Evolutionary conservation across 106 monocot species (phyloP).

Genomic region (Phalaenopsis equestris): DNA sequence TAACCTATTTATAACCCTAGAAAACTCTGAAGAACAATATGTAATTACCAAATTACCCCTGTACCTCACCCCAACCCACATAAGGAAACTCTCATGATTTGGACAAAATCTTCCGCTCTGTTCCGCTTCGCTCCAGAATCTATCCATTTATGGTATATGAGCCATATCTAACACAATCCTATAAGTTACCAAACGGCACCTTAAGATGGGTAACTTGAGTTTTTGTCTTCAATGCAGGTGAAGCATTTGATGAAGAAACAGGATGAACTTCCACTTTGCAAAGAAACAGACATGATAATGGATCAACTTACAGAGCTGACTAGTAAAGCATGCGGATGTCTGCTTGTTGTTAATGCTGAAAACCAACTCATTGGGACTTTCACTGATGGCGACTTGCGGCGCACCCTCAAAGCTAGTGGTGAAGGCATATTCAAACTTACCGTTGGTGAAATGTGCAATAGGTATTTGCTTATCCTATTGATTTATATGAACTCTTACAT

Average conservation of each 20-base stretch:
- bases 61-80: too few relatives aligned
- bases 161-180: too few relatives aligned
- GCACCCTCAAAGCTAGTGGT: conserved; percentile 65
- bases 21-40: too few relatives aligned
- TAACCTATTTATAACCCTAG: too few relatives aligned
- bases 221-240: conserved; percentile 8
- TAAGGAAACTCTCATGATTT: too few relatives aligned
- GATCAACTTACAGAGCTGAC: conserved; percentile 84
- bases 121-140: too few relatives aligned
- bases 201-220: too few relatives aligned
- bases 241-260: conserved; percentile 91
- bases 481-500: too few relatives aligned
- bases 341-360: conserved; percentile 67
- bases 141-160: too few relatives aligned
- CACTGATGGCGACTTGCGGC: conserved; percentile 88
- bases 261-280: conserved; percentile 70
- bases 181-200: too few relatives aligned
- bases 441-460: conserved; percentile 93
- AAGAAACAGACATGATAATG: conserved; percentile 82
- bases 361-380: conserved; percentile 80
- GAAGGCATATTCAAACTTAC: conserved; percentile 80
- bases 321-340: conserved; percentile 88
- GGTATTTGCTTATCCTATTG: conserved; percentile 10
- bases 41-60: too few relatives aligned
- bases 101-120: too few relatives aligned